Evolutionary conservation across 257 asterid genomes (phyloP).

Genomic region (Vinca minor): DNA sequence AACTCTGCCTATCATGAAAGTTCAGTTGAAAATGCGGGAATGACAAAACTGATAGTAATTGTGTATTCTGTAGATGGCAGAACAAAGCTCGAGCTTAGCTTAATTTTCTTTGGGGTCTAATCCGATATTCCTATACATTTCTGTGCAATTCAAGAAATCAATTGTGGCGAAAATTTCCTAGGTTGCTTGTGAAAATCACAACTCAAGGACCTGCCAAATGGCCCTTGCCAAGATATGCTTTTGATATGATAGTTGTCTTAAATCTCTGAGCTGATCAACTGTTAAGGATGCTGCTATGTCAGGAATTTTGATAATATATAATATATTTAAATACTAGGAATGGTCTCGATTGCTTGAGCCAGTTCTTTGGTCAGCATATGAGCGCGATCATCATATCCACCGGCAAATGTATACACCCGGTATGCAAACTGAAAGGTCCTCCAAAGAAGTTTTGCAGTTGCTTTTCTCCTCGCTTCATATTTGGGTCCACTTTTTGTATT

Average conservation of each 20-base stretch:
- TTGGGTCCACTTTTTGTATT: constrained; percentile 18
- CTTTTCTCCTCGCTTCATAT: constrained; percentile 25
- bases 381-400: constrained; percentile 89
- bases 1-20: background rate
- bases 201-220: background rate
- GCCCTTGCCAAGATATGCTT: background rate
- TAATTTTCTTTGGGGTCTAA: background rate
- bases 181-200: background rate
- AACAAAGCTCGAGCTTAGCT: background rate
- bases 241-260: background rate
- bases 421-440: constrained; percentile 83
- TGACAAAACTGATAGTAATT: background rate
- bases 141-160: constrained; percentile 8
- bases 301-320: background rate
- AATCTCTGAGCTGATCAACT: background rate
- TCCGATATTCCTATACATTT: constrained; percentile 4
- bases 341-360: constrained; percentile 56
- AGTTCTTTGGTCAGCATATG: constrained; percentile 66
- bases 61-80: background rate
- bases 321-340: constrained; percentile 10
- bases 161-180: constrained; percentile 6
- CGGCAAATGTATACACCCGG: constrained; percentile 72
- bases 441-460: constrained; percentile 52
- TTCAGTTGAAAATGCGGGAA: background rate
- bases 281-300: background rate